Evolutionary conservation across 2,329 filamentous ascomycete genomes (phyloP).

Genomic region (Colletotrichum musicola): DNA sequence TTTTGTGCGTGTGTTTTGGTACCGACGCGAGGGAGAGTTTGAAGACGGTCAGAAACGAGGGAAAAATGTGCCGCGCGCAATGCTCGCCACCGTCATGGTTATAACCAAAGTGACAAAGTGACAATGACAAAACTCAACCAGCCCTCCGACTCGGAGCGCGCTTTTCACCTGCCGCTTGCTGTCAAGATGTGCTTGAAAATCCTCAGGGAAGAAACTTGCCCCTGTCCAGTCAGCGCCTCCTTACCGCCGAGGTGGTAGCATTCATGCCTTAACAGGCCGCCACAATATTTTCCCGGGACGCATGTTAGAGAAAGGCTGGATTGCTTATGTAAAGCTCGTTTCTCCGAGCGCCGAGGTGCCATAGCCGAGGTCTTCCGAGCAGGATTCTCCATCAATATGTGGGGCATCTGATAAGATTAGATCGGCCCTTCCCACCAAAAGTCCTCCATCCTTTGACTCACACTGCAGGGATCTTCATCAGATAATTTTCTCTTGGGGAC

Average conservation of each 20-base stretch:
- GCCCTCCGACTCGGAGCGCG: slow-evolving; percentile 31
- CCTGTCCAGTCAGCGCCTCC: slow-evolving; percentile 20
- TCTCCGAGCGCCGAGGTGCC: slow-evolving; percentile 29
- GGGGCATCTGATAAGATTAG: slow-evolving; percentile 40
- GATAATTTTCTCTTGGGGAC: slow-evolving; percentile 27
- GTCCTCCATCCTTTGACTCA: slow-evolving; percentile 36
- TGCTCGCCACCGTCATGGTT: slow-evolving; percentile 31
- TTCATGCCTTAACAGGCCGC: background rate
- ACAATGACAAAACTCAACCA: slow-evolving; percentile 29
- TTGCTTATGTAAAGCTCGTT: slow-evolving; percentile 24
- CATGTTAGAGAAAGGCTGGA: background rate
- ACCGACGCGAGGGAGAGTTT: background rate
- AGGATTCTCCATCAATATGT: background rate
- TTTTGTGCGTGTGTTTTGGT: background rate
- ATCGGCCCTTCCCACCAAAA: slow-evolving; percentile 32
- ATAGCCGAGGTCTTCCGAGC: slow-evolving; percentile 29
- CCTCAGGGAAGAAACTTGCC: slow-evolving; percentile 37
- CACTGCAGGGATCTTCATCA: slow-evolving; percentile 34
- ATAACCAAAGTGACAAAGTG: slow-evolving; percentile 37
- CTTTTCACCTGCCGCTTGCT: slow-evolving; percentile 33
- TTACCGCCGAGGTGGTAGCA: slow-evolving; percentile 24
- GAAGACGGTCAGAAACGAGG: slow-evolving; percentile 30
- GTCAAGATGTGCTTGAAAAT: slow-evolving; percentile 34
- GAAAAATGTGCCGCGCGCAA: slow-evolving; percentile 14
- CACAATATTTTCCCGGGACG: fast-evolving